phyloP scores from a whole-genome alignment of 2,329 filamentous ascomycete genomes.

The Colletotrichum nymphaeae region DNA sequence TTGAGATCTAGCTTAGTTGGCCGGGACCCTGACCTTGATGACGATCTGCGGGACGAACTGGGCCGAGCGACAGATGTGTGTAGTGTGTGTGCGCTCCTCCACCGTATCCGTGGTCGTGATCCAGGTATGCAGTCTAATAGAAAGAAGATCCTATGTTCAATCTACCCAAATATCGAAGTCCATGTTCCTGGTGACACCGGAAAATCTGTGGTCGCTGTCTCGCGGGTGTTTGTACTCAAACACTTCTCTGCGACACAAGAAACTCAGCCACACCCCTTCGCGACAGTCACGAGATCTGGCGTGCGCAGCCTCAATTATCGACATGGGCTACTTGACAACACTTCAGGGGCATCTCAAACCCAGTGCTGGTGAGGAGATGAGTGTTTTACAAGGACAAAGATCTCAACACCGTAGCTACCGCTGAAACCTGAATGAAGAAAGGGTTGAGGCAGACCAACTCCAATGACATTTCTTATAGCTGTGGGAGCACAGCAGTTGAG shows the following conservation, averaged over 20 bases:
- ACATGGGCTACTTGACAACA: background rate
- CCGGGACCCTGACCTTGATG: background rate
- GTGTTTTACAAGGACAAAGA: background rate
- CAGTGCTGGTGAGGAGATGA: background rate
- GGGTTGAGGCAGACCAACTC: too few species aligned
- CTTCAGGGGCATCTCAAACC: background rate
- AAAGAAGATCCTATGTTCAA: background rate
- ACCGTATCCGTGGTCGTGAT: background rate
- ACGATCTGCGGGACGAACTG: constrained; percentile 13
- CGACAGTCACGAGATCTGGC: constrained; percentile 15
- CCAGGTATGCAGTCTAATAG: background rate
- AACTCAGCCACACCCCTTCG: too few species aligned
- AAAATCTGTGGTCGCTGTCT: background rate
- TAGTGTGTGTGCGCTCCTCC: background rate
- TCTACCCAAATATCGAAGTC: background rate
- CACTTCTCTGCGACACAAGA: background rate
- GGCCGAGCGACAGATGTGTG: background rate
- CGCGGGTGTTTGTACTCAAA: background rate
- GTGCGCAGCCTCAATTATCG: constrained; percentile 5
- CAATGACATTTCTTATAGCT: background rate
- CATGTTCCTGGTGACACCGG: background rate
- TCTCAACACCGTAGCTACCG: background rate
- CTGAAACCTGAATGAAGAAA: background rate
- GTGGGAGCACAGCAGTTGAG: constrained; percentile 5
- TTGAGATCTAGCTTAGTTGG: background rate